A percentile compares a stretch with the other conserved stretches of the same genome.
These are phyloP conservation scores for Didymella sp. DNA, from an alignment of 2,329 filamentous ascomycete genomes.

Conservation along the genomic window DNA sequence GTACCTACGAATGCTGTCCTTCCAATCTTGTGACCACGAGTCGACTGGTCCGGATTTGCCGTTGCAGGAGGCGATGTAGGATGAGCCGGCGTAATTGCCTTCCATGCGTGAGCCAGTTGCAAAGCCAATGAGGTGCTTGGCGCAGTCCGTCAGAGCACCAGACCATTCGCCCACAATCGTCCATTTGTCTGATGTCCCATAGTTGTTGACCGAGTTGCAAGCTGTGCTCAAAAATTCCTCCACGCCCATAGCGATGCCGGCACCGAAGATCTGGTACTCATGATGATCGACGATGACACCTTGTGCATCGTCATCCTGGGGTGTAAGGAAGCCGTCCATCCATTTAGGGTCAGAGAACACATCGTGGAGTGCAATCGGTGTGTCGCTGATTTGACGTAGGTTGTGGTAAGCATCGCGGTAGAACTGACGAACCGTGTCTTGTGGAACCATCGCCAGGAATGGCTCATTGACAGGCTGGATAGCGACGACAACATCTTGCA, in stretches of 20 bases:
- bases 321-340: constrained; percentile 67
- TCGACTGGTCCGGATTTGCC: constrained; percentile 58
- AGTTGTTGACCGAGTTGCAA: constrained; percentile 59
- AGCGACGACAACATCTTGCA: constrained; percentile 65
- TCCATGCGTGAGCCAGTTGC: constrained; percentile 65
- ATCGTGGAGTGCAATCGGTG: constrained; percentile 64
- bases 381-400: constrained; percentile 55
- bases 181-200: constrained; percentile 66
- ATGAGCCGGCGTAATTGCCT: constrained; percentile 59
- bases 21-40: constrained; percentile 56
- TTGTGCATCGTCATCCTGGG: constrained; percentile 56
- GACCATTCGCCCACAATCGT: constrained; percentile 72
- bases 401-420: constrained; percentile 62
- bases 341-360: constrained; percentile 60
- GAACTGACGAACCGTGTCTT: constrained; percentile 59
- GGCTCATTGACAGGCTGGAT: constrained; percentile 66
- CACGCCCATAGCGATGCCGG: constrained; percentile 57
- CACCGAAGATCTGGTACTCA: constrained; percentile 70
- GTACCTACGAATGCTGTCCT: constrained; percentile 57
- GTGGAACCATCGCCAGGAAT: constrained; percentile 55
- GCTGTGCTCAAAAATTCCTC: constrained; percentile 63
- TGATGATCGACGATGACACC: constrained; percentile 70
- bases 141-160: constrained; percentile 68
- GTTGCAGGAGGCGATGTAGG: constrained; percentile 61
- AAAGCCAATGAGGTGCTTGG: constrained; percentile 55